phyloP scores from a whole-genome alignment of 345 rosid genomes.

The Anacardium occidentale region DNA sequence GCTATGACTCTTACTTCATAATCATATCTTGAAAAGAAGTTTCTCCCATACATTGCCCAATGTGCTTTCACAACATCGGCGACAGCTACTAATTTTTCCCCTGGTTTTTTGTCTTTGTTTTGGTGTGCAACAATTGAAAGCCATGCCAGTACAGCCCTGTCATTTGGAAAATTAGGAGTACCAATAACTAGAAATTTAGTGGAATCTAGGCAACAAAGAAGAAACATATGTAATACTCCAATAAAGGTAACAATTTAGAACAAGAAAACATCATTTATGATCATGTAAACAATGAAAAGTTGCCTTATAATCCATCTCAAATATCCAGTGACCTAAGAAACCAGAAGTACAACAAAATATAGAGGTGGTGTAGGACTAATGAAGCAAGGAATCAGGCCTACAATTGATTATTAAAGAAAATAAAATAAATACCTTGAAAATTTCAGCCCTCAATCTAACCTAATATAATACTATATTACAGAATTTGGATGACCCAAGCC shows the following conservation, averaged over 20 bases:
- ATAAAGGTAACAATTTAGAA: not conserved
- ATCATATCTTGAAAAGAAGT: conserved; percentile 90
- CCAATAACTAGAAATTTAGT: not conserved
- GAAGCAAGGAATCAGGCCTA: not conserved
- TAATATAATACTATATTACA: not conserved
- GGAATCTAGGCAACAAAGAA: not conserved
- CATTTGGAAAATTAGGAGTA: conserved; percentile 11
- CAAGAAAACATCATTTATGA: not conserved
- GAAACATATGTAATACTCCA: not conserved
- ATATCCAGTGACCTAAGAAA: not conserved
- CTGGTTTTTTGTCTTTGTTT: conserved; percentile 76
- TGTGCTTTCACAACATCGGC: conserved; percentile 83
- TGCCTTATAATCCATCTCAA: not conserved
- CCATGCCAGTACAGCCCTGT: conserved; percentile 97
- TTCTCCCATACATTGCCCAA: conserved; percentile 95
- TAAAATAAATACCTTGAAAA: not conserved
- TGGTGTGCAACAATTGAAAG: conserved; percentile 77
- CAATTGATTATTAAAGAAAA: not conserved
- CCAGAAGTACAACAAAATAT: not conserved
- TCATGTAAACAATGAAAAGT: not conserved
- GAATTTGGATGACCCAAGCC: not conserved
- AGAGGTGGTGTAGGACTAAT: not conserved
- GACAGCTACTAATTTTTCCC: conserved; percentile 75
- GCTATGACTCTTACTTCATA: conserved; percentile 63
- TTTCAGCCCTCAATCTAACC: not conserved